Evolutionary conservation across 768 basidiomycete genomes (phyloP).

Genomic region (Clathrus columnatus): DNA sequence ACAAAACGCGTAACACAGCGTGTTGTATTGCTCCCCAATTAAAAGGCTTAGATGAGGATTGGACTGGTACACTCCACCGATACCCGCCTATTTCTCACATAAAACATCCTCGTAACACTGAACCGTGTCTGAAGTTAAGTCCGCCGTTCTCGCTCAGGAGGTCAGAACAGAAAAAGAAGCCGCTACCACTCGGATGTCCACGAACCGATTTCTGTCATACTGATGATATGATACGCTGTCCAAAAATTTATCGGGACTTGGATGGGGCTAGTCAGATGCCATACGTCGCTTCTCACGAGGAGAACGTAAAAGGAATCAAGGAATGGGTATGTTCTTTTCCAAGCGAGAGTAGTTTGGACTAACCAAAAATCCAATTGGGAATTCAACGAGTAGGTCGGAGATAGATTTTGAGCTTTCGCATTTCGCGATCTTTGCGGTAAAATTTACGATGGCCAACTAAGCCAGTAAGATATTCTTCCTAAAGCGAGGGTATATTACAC

Average conservation of each 20-base stretch:
- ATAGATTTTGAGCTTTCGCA: not conserved
- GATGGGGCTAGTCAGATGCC: not conserved
- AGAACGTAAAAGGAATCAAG: not conserved
- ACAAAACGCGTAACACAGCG: too few relatives aligned
- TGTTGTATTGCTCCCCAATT: too few relatives aligned
- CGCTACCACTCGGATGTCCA: not conserved
- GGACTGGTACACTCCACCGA: too few relatives aligned
- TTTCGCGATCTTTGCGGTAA: slow-evolving; percentile 1
- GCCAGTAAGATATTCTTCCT: not conserved
- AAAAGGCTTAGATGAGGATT: too few relatives aligned
- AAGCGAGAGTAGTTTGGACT: too few relatives aligned
- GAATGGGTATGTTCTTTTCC: not conserved
- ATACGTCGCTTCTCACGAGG: slow-evolving; percentile 2
- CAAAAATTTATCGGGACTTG: not conserved
- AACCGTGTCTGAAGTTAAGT: not conserved
- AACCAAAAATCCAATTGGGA: too few relatives aligned
- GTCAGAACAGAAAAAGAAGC: too few relatives aligned
- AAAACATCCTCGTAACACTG: not conserved
- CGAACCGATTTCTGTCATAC: not conserved
- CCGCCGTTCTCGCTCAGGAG: not conserved
- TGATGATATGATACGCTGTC: not conserved
- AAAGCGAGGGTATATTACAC: not conserved
- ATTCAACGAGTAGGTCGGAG: not conserved
- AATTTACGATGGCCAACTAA: not conserved
- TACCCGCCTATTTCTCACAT: too few relatives aligned